Evolutionary conservation across 306 rosid species (phyloP).

Genomic region (Elaeagnus macrophylla): DNA sequence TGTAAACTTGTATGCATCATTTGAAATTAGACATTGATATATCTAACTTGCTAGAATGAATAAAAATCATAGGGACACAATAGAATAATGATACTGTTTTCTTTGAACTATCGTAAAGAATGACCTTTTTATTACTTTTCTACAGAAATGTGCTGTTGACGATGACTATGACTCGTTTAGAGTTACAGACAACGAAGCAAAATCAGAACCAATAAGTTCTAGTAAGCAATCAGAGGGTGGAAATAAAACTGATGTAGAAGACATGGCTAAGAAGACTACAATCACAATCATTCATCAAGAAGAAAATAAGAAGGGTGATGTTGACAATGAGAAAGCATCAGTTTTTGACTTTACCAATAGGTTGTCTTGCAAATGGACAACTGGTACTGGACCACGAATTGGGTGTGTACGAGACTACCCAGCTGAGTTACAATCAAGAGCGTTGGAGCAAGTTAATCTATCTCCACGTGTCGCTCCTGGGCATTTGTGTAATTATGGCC

Average conservation of each 20-base stretch:
- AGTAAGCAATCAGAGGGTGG: neutral
- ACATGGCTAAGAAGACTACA: neutral
- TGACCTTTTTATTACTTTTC: slow-evolving; percentile 1
- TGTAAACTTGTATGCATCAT: no score
- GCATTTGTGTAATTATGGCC: neutral
- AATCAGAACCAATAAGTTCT: neutral
- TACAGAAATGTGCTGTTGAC: slow-evolving; percentile 30
- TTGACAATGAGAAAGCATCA: slow-evolving; percentile 2
- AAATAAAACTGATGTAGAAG: neutral
- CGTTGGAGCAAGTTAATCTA: slow-evolving; percentile 38
- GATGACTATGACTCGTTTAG: slow-evolving; percentile 17
- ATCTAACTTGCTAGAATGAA: no score
- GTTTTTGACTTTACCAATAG: slow-evolving; percentile 23
- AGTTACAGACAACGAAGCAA: neutral
- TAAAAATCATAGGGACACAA: no score
- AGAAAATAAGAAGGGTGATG: neutral
- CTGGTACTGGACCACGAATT: slow-evolving; percentile 39
- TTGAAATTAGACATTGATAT: no score
- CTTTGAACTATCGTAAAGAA: no score
- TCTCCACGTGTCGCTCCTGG: slow-evolving; percentile 25
- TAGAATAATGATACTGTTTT: no score
- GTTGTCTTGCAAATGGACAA: slow-evolving; percentile 39
- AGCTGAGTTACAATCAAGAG: slow-evolving; percentile 23
- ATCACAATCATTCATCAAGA: slow-evolving; percentile 7
- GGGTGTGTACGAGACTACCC: slow-evolving; percentile 49